phyloP scores from a whole-genome alignment of 352 stramenopile species.

The Pythium insidiosum region DNA sequence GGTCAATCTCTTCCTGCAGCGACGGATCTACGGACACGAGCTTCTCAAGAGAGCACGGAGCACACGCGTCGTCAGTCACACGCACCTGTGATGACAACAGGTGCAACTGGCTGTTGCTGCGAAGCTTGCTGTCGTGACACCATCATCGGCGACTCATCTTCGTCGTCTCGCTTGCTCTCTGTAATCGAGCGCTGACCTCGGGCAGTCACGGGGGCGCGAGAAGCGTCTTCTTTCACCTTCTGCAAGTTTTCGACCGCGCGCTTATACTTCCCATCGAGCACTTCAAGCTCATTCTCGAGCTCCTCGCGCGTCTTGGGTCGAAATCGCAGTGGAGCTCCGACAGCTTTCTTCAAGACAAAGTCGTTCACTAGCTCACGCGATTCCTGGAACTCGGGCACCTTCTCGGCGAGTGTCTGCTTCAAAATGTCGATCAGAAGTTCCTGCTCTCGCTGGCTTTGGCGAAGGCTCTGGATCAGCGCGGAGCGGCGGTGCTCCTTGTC shows the following conservation, averaged over 20 bases:
- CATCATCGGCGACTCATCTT: slow-evolving; percentile 19
- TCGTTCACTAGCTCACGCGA: slow-evolving; percentile 68
- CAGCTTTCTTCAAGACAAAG: slow-evolving; percentile 77
- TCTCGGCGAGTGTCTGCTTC: slow-evolving; percentile 66
- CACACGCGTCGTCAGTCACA: not conserved
- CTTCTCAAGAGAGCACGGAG: not conserved
- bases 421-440: slow-evolving; percentile 81
- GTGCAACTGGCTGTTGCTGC: too few relatives aligned
- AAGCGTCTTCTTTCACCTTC: slow-evolving; percentile 28
- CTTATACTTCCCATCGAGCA: slow-evolving; percentile 69
- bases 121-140: too few relatives aligned
- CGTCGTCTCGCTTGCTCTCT: not conserved
- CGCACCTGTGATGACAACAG: slow-evolving; percentile 6
- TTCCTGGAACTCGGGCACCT: slow-evolving; percentile 54
- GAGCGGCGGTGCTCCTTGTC: slow-evolving; percentile 84
- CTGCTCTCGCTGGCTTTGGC: slow-evolving; percentile 68
- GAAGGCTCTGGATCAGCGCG: slow-evolving; percentile 75
- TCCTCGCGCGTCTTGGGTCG: slow-evolving; percentile 81
- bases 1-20: slow-evolving; percentile 51
- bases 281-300: slow-evolving; percentile 73
- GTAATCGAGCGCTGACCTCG: slow-evolving; percentile 15
- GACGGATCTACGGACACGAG: slow-evolving; percentile 13
- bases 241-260: slow-evolving; percentile 52
- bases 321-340: slow-evolving; percentile 73
- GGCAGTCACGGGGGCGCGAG: slow-evolving; percentile 12